These are phyloP conservation scores for Rutidosis leptorrhynchoides DNA, from an alignment of 129 eudicot species.

Conservation along the genomic window DNA sequence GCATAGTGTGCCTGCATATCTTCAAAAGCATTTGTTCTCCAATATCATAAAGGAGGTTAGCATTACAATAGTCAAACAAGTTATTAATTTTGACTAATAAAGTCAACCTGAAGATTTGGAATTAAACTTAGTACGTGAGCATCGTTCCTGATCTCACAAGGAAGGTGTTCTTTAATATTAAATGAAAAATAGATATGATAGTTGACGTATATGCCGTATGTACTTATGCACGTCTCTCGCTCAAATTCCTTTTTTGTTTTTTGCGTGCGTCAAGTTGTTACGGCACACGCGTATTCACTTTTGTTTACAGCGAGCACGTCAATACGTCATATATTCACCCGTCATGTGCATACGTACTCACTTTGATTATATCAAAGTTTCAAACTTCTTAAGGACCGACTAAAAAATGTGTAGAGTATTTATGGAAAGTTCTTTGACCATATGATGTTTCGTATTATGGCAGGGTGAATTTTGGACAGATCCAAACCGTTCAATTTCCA, in stretches of 20 bases:
- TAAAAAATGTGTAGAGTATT: neutral
- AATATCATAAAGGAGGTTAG: slow-evolving; percentile 78
- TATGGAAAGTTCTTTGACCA: slow-evolving; percentile 2
- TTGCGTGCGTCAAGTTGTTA: slow-evolving; percentile 3
- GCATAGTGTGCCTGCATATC: slow-evolving; percentile 69
- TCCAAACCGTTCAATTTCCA: slow-evolving; percentile 56
- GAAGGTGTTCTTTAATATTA: neutral
- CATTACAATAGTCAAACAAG: slow-evolving; percentile 7
- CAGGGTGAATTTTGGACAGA: slow-evolving; percentile 77
- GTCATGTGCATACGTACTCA: neutral
- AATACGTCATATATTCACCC: neutral
- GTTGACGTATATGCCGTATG: slow-evolving; percentile 9
- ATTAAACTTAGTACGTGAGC: neutral
- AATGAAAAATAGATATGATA: neutral
- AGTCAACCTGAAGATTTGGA: neutral
- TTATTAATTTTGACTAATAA: slow-evolving; percentile 9
- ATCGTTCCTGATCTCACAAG: neutral
- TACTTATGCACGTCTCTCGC: slow-evolving; percentile 15
- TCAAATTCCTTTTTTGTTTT: slow-evolving; percentile 14
- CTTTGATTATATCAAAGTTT: neutral
- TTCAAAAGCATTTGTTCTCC: slow-evolving; percentile 68
- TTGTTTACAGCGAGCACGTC: neutral
- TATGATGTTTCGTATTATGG: slow-evolving; percentile 6
- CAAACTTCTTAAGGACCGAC: neutral
- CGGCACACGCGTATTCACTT: slow-evolving; percentile 9